These are phyloP conservation scores for Paraglomus brasilianum DNA, from an alignment of 192 early-diverging fungal species.

Conservation along the genomic window DNA sequence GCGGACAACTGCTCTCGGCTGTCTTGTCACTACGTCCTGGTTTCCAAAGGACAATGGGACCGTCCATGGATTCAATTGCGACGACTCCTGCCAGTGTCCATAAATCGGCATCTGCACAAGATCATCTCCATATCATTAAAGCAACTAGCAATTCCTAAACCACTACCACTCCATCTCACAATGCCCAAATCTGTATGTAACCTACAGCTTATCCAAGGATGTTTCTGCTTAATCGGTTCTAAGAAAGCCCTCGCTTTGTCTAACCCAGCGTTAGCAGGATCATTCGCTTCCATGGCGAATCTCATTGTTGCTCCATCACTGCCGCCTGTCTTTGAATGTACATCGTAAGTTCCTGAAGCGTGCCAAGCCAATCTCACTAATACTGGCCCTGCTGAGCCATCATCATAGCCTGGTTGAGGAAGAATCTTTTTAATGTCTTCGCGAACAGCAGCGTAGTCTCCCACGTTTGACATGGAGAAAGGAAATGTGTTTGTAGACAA, in stretches of 20 bases:
- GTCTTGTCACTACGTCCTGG: slow-evolving; percentile 55
- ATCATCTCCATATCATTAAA: background rate
- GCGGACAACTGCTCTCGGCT: slow-evolving; percentile 52
- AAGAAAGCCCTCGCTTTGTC: slow-evolving; percentile 45
- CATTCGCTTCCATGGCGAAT: slow-evolving; percentile 50
- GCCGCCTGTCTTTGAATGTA: slow-evolving; percentile 56
- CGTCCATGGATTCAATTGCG: slow-evolving; percentile 70
- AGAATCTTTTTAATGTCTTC: slow-evolving; percentile 42
- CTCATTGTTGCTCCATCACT: slow-evolving; percentile 74
- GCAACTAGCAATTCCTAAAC: background rate
- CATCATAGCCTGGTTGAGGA: slow-evolving; percentile 44
- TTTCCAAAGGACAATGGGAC: slow-evolving; percentile 67
- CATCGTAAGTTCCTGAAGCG: slow-evolving; percentile 69
- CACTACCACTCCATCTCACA: background rate
- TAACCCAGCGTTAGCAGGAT: slow-evolving; percentile 69
- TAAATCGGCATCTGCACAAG: slow-evolving; percentile 60
- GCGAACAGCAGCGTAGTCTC: slow-evolving; percentile 41
- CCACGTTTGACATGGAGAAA: background rate
- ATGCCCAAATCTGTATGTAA: background rate
- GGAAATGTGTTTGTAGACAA: too few relatives aligned
- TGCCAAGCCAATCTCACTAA: slow-evolving; percentile 59
- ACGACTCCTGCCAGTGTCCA: slow-evolving; percentile 73
- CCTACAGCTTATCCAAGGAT: slow-evolving; percentile 55
- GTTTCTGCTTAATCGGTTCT: slow-evolving; percentile 64
- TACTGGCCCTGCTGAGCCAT: slow-evolving; percentile 69